phyloP scores from a whole-genome alignment of 2,329 filamentous ascomycete genomes.

The Hypoxylon sp. region DNA sequence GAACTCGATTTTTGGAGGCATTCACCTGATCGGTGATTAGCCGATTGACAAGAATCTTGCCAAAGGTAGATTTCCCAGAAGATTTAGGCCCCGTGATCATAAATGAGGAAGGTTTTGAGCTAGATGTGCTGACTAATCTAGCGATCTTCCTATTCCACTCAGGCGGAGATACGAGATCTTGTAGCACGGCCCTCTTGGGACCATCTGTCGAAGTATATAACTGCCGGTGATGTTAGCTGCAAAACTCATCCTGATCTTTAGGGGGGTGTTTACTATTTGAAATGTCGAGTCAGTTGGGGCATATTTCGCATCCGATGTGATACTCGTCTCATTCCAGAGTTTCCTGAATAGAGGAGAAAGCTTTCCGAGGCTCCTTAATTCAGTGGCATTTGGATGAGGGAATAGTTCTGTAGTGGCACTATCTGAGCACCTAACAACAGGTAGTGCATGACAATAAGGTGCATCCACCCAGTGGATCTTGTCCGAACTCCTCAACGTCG shows the following conservation, averaged over 20 bases:
- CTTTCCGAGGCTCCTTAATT: conserved; percentile 67
- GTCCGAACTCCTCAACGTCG: conserved; percentile 67
- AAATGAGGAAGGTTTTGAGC: conserved; percentile 58
- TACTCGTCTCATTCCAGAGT: conserved; percentile 71
- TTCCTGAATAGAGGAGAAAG: conserved; percentile 77
- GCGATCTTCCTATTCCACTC: conserved; percentile 74
- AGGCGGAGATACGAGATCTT: conserved; percentile 69
- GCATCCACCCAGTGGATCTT: conserved; percentile 72
- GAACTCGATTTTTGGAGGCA: conserved; percentile 46
- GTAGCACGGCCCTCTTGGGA: conserved; percentile 65
- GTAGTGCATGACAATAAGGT: conserved; percentile 78
- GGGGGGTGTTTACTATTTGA: conserved; percentile 62
- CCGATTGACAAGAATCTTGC: conserved; percentile 75
- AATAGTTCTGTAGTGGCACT: conserved; percentile 69
- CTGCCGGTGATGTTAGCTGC: conserved; percentile 55
- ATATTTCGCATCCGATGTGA: conserved; percentile 47
- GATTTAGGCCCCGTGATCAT: conserved; percentile 79
- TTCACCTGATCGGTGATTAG: conserved; percentile 66
- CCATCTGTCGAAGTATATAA: conserved; percentile 68
- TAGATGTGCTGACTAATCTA: conserved; percentile 58
- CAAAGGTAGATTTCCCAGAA: conserved; percentile 83
- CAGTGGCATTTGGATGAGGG: conserved; percentile 64
- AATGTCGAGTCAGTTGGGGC: conserved; percentile 58
- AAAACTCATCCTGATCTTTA: not conserved
- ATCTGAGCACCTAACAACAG: conserved; percentile 71